phyloP scores from a whole-genome alignment of 768 basidiomycete genomes.

The Cystofilobasidium ferigula region DNA sequence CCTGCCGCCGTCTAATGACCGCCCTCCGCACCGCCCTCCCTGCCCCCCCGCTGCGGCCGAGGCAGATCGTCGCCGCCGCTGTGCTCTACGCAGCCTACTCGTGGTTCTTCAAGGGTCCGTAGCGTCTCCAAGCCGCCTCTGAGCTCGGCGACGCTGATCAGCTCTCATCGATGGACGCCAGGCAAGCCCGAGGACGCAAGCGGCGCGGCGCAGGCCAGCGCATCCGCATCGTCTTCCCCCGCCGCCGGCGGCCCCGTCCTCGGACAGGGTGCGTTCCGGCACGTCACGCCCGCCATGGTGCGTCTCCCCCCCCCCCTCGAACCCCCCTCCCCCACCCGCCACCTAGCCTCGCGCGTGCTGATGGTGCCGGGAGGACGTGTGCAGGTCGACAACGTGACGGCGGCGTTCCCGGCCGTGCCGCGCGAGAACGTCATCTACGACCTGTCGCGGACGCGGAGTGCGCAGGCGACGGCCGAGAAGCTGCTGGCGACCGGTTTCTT shows the following conservation, averaged over 20 bases:
- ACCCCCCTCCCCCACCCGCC: background rate
- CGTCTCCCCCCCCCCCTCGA: background rate
- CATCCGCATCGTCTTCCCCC: no score
- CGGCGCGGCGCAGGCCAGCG: background rate
- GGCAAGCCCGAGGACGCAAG: background rate
- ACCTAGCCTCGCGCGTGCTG: background rate
- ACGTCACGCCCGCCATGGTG: conserved; percentile 18
- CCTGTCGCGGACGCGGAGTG: conserved; percentile 15
- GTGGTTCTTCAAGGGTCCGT: conserved; percentile 18
- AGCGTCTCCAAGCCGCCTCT: background rate
- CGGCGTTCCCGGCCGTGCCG: conserved; percentile 19
- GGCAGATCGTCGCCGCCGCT: conserved; percentile 20
- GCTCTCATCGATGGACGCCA: background rate
- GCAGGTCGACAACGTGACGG: conserved; percentile 18
- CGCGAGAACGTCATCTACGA: conserved; percentile 19
- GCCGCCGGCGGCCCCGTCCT: conserved; percentile 9
- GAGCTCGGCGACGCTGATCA: background rate
- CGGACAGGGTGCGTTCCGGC: conserved; percentile 18
- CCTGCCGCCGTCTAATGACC: no score
- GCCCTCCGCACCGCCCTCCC: background rate
- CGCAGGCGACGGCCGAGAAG: conserved; percentile 15
- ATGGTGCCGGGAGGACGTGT: background rate
- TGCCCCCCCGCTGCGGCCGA: background rate
- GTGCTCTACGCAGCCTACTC: conserved; percentile 21
- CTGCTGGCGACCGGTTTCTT: conserved; percentile 8